Evolutionary conservation across 2,329 filamentous ascomycete species (phyloP), one percentile per base, ranked within the genome.

Genomic region (Lachnum nothofagi): DNA sequence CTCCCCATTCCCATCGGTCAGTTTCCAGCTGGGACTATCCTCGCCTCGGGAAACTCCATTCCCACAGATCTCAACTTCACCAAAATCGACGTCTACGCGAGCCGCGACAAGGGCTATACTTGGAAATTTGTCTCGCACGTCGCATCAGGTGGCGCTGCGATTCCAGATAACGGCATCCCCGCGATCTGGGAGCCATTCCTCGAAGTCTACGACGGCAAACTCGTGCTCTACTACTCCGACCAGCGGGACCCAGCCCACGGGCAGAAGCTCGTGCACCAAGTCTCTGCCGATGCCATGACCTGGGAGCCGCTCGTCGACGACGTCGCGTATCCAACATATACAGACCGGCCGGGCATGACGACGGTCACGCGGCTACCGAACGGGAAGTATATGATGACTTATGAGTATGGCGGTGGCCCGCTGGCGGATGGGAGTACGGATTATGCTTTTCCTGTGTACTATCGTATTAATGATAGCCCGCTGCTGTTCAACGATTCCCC

Each of bases 131-230:
- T 86, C 44, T 82, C 78, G 50, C 75, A 80, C 55, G 77, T 88
- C 38, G 83, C 83, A 1, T 68, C 70, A 1, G 85, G 84, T 27
- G 72, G 73, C 40, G 82, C 83, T 2, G 59, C 70, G 0, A 77
- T 83, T 3, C 74, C 79, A 16, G 41, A 63, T 60, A 85, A 88
- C 59, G 83, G 80, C 1, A 64, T 80, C 31, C 84, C 81, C 0
- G 82, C 83, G 0, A 79, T 88, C 17, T 88, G 85, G 85, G 85
- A 88, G 64, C 85, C 85, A 0, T 86, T 84, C 64, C 66, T 88
- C 35, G 61, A 80, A 63, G 70, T 75, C 38, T 74, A 82, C 63
- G 67, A 84, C 48, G 72, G 77, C 45, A 70, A 78, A 44, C 67
- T 88, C 16, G 74, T 87, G 29, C 70, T 76, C 58, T 88, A 85